Evolutionary conservation across 2,329 filamentous ascomycete species (phyloP).

Genomic region (Colletotrichum gloeosporioides): DNA sequence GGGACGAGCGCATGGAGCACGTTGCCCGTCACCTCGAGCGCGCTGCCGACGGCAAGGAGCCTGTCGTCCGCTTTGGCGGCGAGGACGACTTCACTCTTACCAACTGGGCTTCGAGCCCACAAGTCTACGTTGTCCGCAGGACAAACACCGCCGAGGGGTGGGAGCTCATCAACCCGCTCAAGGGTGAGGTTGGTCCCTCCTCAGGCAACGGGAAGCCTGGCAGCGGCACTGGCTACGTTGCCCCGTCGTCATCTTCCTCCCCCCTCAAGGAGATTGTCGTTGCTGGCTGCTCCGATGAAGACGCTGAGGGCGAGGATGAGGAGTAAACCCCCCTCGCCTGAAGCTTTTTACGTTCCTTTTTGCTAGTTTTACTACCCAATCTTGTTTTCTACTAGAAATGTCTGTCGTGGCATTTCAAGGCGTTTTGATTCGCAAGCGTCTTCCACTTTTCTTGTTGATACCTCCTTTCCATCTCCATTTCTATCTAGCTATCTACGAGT

Average conservation of each 20-base stretch:
- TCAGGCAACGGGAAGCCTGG: constrained; percentile 18
- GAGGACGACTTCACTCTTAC: constrained; percentile 41
- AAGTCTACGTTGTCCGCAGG: constrained; percentile 41
- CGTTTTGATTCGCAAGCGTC: neutral
- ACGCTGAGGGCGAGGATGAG: constrained; percentile 23
- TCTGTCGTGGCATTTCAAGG: neutral
- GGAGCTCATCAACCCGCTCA: constrained; percentile 37
- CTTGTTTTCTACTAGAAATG: neutral
- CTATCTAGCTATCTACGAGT: neutral
- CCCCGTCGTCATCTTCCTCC: neutral
- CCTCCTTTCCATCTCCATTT: neutral
- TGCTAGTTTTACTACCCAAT: neutral
- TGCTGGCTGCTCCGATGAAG: constrained; percentile 7
- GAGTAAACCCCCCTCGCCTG: neutral
- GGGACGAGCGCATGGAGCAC: constrained; percentile 89
- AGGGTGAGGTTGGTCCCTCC: constrained; percentile 15
- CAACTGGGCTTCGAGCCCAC: constrained; percentile 41
- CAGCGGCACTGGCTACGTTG: neutral
- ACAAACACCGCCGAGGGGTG: constrained; percentile 29
- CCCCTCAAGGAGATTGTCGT: constrained; percentile 5
- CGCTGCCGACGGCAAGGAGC: constrained; percentile 37
- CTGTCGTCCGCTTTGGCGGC: constrained; percentile 43
- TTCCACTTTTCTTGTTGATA: neutral
- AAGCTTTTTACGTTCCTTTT: neutral
- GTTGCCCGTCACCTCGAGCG: constrained; percentile 80